phyloP scores from a whole-genome alignment of 2,329 filamentous ascomycete species.

The Fusarium tupiense region DNA sequence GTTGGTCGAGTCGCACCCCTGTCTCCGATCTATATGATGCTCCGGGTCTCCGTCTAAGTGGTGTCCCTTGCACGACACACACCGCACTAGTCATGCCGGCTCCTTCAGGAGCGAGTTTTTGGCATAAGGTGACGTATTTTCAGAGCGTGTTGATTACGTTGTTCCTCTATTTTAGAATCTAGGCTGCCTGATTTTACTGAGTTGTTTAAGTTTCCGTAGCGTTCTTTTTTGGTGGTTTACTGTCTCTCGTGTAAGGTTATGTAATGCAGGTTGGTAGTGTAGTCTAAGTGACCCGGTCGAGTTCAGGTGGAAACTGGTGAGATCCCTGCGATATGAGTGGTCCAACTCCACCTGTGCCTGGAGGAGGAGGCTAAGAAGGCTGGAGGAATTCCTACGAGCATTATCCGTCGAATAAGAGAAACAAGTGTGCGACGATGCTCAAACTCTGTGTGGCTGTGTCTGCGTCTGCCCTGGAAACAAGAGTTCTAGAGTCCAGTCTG shows the following conservation, averaged over 20 bases:
- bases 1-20: conserved; percentile 10
- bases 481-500: not conserved
- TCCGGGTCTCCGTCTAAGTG: conserved; percentile 15
- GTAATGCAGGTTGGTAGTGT: not conserved
- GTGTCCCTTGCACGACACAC: not conserved
- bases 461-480: not conserved
- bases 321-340: conserved; percentile 17
- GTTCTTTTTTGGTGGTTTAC: not conserved
- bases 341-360: conserved; percentile 29
- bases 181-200: conserved; percentile 6
- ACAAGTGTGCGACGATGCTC: not conserved
- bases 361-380: conserved; percentile 14
- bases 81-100: conserved; percentile 6
- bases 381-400: conserved; percentile 6
- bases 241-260: not conserved
- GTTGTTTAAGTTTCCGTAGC: not conserved
- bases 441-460: conserved; percentile 23
- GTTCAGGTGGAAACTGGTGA: not conserved
- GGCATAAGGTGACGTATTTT: not conserved
- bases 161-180: conserved; percentile 2
- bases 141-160: not conserved
- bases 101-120: not conserved
- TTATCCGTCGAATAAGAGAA: not conserved
- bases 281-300: not conserved
- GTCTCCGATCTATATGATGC: conserved; percentile 19